Conservation (phyloP, 2,329 filamentous ascomycete genomes). For the Rutstroemia sp. region DNA sequence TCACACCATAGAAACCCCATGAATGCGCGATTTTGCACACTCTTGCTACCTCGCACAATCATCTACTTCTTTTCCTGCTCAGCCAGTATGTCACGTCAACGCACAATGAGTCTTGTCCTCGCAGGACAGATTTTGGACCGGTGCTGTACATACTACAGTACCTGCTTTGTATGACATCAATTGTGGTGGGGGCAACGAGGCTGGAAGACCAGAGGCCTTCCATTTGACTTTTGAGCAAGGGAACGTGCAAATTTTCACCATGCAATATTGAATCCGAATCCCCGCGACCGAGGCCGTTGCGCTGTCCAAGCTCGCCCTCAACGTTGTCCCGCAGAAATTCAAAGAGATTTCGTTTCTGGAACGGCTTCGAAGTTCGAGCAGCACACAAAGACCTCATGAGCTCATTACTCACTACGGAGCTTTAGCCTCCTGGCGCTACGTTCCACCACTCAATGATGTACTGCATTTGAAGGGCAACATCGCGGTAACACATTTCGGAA, state of each 20-base stretch:
- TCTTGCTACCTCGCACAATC: neutral
- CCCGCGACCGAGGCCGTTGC: too few species aligned
- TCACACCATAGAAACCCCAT: conserved; percentile 5
- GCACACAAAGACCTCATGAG: too few species aligned
- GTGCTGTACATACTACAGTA: neutral
- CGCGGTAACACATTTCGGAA: neutral
- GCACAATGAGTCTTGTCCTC: conserved; percentile 4
- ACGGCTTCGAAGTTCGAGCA: too few species aligned
- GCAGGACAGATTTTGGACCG: neutral
- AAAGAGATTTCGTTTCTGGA: too few species aligned
- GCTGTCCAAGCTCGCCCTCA: too few species aligned
- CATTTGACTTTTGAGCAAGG: neutral
- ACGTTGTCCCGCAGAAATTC: too few species aligned
- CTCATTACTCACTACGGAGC: neutral
- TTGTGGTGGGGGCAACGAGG: neutral
- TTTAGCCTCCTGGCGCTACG: neutral
- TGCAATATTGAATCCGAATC: neutral
- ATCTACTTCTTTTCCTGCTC: neutral
- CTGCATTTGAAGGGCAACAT: neutral
- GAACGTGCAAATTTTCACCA: neutral
- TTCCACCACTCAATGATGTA: neutral
- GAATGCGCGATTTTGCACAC: neutral
- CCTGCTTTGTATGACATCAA: conserved; percentile 1
- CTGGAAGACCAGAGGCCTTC: neutral
- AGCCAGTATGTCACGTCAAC: neutral